Evolutionary conservation across 345 rosid genomes (phyloP).

Genomic region (Eucalyptus curtisii): DNA sequence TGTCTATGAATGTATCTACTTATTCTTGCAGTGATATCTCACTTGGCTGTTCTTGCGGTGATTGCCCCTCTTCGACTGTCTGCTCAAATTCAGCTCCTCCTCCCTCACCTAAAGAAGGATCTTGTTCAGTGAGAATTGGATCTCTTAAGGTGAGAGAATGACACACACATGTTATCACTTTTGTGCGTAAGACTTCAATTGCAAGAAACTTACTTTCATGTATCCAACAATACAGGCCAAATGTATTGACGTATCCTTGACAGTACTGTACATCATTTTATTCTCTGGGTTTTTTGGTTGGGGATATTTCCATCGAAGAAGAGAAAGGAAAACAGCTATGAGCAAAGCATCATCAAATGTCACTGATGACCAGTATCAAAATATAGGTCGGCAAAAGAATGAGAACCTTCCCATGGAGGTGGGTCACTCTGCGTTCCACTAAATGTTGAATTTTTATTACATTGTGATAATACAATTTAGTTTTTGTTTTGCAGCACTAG

Average conservation of each 20-base stretch:
- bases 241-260: constrained; percentile 63
- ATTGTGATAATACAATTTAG: background rate
- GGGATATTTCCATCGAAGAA: constrained; percentile 48
- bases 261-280: constrained; percentile 59
- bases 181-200: background rate
- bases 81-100: constrained; percentile 55
- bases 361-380: constrained; percentile 22
- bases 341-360: constrained; percentile 31
- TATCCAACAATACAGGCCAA: constrained; percentile 50
- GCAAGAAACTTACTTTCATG: background rate
- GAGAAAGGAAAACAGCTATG: constrained; percentile 35
- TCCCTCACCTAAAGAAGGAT: constrained; percentile 23
- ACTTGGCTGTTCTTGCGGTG: constrained; percentile 97
- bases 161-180: background rate
- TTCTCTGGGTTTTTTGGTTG: constrained; percentile 77
- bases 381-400: constrained; percentile 35
- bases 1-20: constrained; percentile 76
- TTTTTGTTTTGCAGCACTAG: background rate
- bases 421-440: background rate
- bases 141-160: constrained; percentile 44
- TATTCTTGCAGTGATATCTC: constrained; percentile 77
- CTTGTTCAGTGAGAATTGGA: constrained; percentile 73
- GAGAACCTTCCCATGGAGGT: constrained; percentile 67
- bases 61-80: constrained; percentile 68
- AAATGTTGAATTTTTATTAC: background rate